Evolutionary conservation across 2,329 filamentous ascomycete species (phyloP), one percentile per base, ranked within the genome.

Genomic region (Stagonosporopsis rhizophila): DNA sequence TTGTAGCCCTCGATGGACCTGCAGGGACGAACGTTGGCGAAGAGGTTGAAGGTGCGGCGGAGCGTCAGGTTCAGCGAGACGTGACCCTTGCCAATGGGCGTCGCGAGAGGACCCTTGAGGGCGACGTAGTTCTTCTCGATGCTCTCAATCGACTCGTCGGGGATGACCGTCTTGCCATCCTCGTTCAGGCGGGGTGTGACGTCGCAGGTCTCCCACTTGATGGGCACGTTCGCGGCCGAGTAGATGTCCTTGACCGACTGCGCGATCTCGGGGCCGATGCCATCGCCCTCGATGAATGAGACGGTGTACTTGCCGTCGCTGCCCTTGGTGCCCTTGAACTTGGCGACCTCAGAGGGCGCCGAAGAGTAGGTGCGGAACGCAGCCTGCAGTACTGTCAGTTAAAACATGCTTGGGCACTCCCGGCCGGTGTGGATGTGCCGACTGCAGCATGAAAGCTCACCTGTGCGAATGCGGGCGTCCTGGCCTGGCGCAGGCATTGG

Each of bases 221-320:
- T 89, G 61, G 95, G 95, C 59, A 96, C 94, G 79, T 96, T 91
- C 72, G 95, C 95, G 71, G 95, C 95, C 73, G 88, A 85, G 83
- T 97, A 99, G 81, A 99, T 99, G 79, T 97, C 91, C 87, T 98
- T 99, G 75, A 99, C 93, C 46, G 95, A 96, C 81, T 96, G 89
- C 66, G 95, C 88, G 77, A 99, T 99, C 83, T 99, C 94, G 64
- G 95, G 95, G 60, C 95, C 95, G 78, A 99, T 99, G 78, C 95
- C 95, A 76, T 99, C 96, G 81, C 96, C 95, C 85, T 99, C 96
- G 68, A 99, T 99, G 81, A 99, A 84, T 71, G 91, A 94, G 74
- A 99, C 95, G 56, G 91, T 90, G 86, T 89, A 99, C 80, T 95
- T 95, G 75, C 95, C 95, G 83, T 94, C 89, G 76, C 89, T 82